These are phyloP conservation scores for Thinopyrum elongatum DNA, from an alignment of 176 grass and related monocot species.

Conservation along the genomic window DNA sequence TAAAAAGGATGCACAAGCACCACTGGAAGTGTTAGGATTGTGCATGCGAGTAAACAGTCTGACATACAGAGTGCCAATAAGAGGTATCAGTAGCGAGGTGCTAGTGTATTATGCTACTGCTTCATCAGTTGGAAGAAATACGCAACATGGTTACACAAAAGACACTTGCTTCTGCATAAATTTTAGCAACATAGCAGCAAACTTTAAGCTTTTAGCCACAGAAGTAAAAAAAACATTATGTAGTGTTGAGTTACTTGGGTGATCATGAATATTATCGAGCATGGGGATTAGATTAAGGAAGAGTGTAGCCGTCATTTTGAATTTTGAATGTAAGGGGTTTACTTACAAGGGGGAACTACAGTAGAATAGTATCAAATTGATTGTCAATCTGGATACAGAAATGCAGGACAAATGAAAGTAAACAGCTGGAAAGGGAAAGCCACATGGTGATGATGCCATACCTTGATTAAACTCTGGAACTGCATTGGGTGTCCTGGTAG, in stretches of 20 bases:
- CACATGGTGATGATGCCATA: constrained; percentile 36
- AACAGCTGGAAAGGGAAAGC: constrained; percentile 10
- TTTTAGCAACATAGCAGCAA: not conserved
- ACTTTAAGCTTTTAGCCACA: not conserved
- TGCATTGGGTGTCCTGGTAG: constrained; percentile 85
- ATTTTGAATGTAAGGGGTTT: not conserved
- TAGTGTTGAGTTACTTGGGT: not conserved
- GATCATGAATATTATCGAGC: not conserved
- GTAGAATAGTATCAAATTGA: not conserved
- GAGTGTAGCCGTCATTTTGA: not conserved
- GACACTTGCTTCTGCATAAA: constrained; percentile 1
- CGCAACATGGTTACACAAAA: not conserved
- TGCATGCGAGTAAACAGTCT: not conserved
- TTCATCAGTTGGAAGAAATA: not conserved
- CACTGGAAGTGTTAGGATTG: not conserved
- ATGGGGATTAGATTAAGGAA: not conserved
- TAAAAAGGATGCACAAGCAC: not conserved
- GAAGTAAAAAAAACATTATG: not conserved
- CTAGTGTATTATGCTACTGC: not conserved
- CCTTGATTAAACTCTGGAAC: constrained; percentile 89
- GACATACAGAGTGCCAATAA: not conserved
- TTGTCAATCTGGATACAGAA: not conserved
- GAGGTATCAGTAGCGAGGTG: not conserved
- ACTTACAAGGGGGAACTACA: not conserved
- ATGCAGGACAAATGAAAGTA: not conserved